Evolutionary conservation across 495 filamentous ascomycete species (phyloP).

Genomic region (Pseudoneurospora amorphoporcata): DNA sequence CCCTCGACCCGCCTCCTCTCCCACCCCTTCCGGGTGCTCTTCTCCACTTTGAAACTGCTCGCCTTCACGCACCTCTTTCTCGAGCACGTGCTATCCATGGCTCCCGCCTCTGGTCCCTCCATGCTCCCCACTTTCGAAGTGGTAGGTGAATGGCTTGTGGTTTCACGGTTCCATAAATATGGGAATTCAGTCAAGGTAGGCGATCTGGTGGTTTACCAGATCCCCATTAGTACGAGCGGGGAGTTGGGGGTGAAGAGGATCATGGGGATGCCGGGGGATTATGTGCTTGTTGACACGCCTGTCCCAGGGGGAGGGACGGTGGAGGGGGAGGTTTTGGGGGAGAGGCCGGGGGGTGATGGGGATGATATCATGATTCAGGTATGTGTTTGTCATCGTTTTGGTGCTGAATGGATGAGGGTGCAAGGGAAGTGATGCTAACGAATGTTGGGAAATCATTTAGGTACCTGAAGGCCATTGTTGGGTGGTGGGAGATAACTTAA

Average conservation of each 20-base stretch:
- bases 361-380: conserved; percentile 68
- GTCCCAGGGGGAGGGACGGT: conserved; percentile 14
- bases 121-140: conserved; percentile 73
- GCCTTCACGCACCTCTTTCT: conserved; percentile 49
- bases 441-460: conserved; percentile 27
- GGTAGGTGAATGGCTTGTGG: conserved; percentile 54
- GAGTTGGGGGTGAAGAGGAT: conserved; percentile 67
- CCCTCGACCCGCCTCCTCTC: conserved; percentile 5
- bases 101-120: conserved; percentile 52
- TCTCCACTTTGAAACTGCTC: conserved; percentile 32
- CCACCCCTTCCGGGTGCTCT: conserved; percentile 28
- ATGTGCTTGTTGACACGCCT: conserved; percentile 63
- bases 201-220: conserved; percentile 71
- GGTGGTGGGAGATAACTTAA: conserved; percentile 77
- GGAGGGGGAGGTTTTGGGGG: not conserved
- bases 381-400: conserved; percentile 6
- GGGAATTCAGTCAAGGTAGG: conserved; percentile 66
- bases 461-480: conserved; percentile 86
- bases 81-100: conserved; percentile 40
- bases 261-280: conserved; percentile 81
- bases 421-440: not conserved
- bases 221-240: conserved; percentile 50
- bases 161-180: conserved; percentile 52
- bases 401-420: not conserved
- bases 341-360: not conserved